Percentiles rank a stretch among this genome's conserved stretches.
phyloP scores from a whole-genome alignment of 2,329 filamentous ascomycete genomes.

The Fusarium sp. region DNA sequence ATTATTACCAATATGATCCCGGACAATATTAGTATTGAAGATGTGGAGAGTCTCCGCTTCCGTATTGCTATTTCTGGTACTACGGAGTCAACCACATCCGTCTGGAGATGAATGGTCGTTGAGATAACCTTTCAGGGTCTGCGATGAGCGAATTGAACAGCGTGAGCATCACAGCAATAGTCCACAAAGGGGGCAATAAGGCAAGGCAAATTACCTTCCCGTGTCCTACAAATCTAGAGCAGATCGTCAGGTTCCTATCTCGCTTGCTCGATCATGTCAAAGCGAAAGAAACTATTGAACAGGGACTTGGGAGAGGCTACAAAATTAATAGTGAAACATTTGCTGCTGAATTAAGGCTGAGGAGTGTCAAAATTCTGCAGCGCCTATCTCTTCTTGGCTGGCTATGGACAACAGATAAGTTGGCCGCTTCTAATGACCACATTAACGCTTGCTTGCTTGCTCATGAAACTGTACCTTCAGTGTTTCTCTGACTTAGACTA shows the following conservation, averaged over 20 bases:
- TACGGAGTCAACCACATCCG: not conserved
- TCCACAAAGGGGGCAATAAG: constrained; percentile 18
- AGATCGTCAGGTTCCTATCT: constrained; percentile 8
- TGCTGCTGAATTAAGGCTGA: not conserved
- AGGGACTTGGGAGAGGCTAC: not conserved
- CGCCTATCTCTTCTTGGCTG: not conserved
- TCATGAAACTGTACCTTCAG: too few species aligned
- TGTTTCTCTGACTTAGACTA: too few species aligned
- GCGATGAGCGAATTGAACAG: constrained; percentile 32
- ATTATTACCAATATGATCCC: not conserved
- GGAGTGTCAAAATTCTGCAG: not conserved
- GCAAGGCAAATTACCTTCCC: not conserved
- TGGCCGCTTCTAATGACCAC: too few species aligned
- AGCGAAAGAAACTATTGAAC: not conserved
- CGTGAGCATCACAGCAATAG: not conserved
- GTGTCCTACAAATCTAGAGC: not conserved
- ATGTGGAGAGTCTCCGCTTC: constrained; percentile 22
- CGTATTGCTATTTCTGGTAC: constrained; percentile 31
- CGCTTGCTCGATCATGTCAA: constrained; percentile 2
- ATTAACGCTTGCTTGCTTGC: too few species aligned
- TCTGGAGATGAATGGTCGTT: constrained; percentile 9
- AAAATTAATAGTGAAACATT: constrained; percentile 8
- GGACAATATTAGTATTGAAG: constrained; percentile 5
- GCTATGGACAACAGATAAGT: too few species aligned
- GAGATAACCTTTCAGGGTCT: constrained; percentile 29